Conservation (phyloP, 495 filamentous ascomycete species). For the Neurospora sp. region DNA sequence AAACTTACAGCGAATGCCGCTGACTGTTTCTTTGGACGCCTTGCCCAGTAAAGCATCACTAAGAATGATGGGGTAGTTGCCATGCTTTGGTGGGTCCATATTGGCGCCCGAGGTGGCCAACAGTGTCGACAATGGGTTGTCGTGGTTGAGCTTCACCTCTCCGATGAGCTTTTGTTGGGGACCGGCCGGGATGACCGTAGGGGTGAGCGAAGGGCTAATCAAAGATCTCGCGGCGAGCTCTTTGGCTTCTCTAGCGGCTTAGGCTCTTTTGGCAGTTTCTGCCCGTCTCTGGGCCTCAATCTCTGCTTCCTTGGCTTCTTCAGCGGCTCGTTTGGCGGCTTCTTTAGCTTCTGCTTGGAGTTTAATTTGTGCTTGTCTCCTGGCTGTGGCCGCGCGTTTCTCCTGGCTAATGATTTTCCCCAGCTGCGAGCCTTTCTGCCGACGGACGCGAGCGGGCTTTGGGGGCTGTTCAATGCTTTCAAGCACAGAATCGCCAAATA, state of each 20-base stretch:
- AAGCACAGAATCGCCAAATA: neutral
- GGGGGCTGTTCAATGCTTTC: neutral
- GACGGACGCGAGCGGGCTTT: neutral
- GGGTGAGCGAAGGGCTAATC: neutral
- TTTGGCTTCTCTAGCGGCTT: neutral
- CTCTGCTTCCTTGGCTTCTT: neutral
- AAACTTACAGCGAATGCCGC: conserved; percentile 41
- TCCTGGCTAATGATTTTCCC: neutral
- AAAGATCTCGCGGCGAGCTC: neutral
- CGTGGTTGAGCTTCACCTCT: neutral
- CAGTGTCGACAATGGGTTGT: conserved; percentile 6
- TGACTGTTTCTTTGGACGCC: conserved; percentile 40
- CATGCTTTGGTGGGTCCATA: conserved; percentile 41
- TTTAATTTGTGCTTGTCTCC: neutral
- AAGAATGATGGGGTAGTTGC: conserved; percentile 44
- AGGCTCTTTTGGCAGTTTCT: neutral
- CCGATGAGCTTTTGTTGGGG: neutral
- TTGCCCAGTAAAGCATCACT: conserved; percentile 46
- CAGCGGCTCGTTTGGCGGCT: neutral
- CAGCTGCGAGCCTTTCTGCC: neutral
- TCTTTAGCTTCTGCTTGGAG: neutral
- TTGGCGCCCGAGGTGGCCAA: conserved; percentile 17
- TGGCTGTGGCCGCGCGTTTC: neutral
- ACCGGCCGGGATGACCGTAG: neutral
- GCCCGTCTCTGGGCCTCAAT: neutral